Conservation (phyloP, 257 asterid genomes). For the Vinca minor region DNA sequence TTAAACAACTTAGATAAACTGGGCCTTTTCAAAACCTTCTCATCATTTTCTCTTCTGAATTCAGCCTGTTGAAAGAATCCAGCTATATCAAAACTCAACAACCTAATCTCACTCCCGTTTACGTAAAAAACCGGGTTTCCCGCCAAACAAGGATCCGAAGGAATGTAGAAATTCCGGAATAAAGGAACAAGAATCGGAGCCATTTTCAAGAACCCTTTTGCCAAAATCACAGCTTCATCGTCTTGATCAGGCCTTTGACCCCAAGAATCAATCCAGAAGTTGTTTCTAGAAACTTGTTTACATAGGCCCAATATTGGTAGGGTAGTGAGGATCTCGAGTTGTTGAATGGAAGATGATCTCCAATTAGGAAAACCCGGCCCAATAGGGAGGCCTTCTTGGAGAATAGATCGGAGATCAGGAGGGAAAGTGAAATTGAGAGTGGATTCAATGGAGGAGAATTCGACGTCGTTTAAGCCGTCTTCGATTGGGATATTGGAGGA, state of each 20-base stretch:
- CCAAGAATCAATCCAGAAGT: constrained; percentile 61
- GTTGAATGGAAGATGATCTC: constrained; percentile 71
- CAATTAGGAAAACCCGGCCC: constrained; percentile 84
- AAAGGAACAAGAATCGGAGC: constrained; percentile 70
- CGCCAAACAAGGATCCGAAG: constrained; percentile 53
- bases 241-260: constrained; percentile 45
- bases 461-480: constrained; percentile 56
- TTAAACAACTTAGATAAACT: constrained; percentile 19
- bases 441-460: constrained; percentile 52
- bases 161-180: constrained; percentile 52
- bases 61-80: constrained; percentile 60
- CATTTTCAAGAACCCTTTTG: constrained; percentile 25
- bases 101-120: constrained; percentile 42
- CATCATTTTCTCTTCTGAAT: constrained; percentile 24
- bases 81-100: constrained; percentile 68
- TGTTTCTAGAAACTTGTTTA: constrained; percentile 35
- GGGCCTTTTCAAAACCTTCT: constrained; percentile 20
- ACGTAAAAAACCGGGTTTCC: constrained; percentile 88
- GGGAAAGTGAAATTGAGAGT: constrained; percentile 47
- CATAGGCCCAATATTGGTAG: constrained; percentile 50
- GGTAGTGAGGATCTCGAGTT: constrained; percentile 37
- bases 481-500: constrained; percentile 55
- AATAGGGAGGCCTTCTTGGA: constrained; percentile 75
- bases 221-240: constrained; percentile 42
- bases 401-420: constrained; percentile 80